Base-by-base conservation (phyloP, 2,329 filamentous ascomycete species). In the Aspergillus vadensis region DNA sequence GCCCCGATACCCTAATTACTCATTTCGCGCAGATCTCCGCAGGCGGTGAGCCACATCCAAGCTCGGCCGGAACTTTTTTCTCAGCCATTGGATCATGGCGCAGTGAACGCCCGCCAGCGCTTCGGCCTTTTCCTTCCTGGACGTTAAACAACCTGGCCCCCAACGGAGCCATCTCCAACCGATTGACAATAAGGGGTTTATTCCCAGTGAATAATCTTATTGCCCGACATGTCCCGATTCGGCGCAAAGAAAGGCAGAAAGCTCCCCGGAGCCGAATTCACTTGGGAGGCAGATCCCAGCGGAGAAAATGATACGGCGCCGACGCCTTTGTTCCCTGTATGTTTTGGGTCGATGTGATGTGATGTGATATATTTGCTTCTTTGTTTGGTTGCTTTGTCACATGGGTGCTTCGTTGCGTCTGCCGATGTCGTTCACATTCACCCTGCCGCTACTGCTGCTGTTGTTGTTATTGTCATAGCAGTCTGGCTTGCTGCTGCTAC, bases 311-410 rank as follows among this genome's bases (percentile, higher is more conserved):
- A 79, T 62, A 77, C 71, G 39, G 79, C 77, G 62, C 81, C 81
- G 14, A 78, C 77, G 27, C 79, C 79, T 58, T 69, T 81, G 39
- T 82, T 79, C 65, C 81, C 81, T 59, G 81, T 82, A 74, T 41
- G 74, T 71, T 59, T 57, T 21, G 32, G 32, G 32, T 14, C 9
- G 27, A 30, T 30, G 27, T 14, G 32, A 15, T 36, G 32, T 36
- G 32, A 36, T 36, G 2, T 36, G 32, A 36, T 36, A 36, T 53
- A 41, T 54, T 50, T 39, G 49, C 19, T 25, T 36, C 39, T 25
- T 49, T 15, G 21, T 27, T 27, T 15, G 21, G 9, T 49, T 23
- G 5, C n/a, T 15, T 30, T 25, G 48, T 50, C 23, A 39, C 10
- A 60, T 36, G 32, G 32, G 32, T 14, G 12, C 4, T 15, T 14